Conservation (phyloP, 345 rosid species). For the Sisymbrium irio region DNA sequence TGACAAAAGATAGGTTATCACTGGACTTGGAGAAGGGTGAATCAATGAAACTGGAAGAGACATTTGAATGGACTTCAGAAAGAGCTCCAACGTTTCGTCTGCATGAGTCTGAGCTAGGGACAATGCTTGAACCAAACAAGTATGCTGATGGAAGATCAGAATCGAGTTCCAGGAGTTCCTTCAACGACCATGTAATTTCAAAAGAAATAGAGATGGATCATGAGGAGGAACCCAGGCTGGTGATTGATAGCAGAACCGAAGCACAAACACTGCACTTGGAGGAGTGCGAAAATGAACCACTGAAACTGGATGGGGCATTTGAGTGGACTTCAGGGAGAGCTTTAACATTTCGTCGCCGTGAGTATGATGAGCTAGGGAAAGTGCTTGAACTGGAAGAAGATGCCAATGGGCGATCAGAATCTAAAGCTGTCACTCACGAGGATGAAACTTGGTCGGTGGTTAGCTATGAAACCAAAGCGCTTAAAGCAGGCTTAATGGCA, state of each 20-base stretch:
- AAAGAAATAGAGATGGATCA: not conserved
- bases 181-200: not conserved
- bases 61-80: conserved; percentile 22
- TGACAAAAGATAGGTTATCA: not conserved
- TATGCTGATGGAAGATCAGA: conserved; percentile 11
- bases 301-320: conserved; percentile 16
- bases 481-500: not conserved
- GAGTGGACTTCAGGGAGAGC: conserved; percentile 22
- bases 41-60: conserved; percentile 7
- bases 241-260: not conserved
- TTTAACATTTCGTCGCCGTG: conserved; percentile 18
- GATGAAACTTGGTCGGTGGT: not conserved
- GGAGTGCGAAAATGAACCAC: not conserved
- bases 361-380: conserved; percentile 20
- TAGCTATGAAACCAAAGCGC: conserved; percentile 5
- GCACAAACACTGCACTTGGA: not conserved
- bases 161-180: conserved; percentile 9
- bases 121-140: not conserved
- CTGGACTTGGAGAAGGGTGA: not conserved
- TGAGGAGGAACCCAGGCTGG: conserved; percentile 6
- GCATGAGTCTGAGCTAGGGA: conserved; percentile 1
- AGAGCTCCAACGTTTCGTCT: conserved; percentile 19
- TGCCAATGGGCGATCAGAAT: conserved; percentile 13
- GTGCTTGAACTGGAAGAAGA: not conserved
- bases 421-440: not conserved